These are phyloP conservation scores for Thielaviopsis ethacetica DNA, from an alignment of 2,329 filamentous ascomycete genomes.

Conservation along the genomic window DNA sequence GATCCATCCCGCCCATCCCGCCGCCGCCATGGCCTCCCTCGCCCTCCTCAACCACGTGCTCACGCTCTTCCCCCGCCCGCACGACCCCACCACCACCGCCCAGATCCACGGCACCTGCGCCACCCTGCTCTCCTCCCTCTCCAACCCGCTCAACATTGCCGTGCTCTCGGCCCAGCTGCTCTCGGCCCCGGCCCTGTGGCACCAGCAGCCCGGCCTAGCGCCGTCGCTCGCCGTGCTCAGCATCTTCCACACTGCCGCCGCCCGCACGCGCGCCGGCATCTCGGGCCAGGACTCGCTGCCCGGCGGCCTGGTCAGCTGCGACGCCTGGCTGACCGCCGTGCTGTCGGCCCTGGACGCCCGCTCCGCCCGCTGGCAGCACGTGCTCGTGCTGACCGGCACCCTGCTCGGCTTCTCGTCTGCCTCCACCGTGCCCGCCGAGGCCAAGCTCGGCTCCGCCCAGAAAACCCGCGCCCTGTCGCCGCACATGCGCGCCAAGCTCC, in stretches of 20 bases:
- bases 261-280: constrained; percentile 30
- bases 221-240: constrained; percentile 51
- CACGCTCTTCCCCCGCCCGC: constrained; percentile 38
- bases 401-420: constrained; percentile 46
- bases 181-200: constrained; percentile 56
- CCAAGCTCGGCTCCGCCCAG: background rate
- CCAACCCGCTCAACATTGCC: constrained; percentile 59
- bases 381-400: constrained; percentile 64
- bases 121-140: constrained; percentile 50
- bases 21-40: constrained; percentile 34
- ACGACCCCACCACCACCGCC: constrained; percentile 33
- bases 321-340: constrained; percentile 40
- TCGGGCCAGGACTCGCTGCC: constrained; percentile 16
- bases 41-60: constrained; percentile 47
- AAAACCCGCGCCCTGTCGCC: constrained; percentile 42
- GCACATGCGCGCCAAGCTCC: constrained; percentile 48
- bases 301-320: constrained; percentile 27
- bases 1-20: constrained; percentile 25
- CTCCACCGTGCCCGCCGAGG: background rate
- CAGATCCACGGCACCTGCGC: constrained; percentile 50
- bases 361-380: constrained; percentile 62
- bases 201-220: constrained; percentile 36
- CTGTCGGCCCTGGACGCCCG: constrained; percentile 40
- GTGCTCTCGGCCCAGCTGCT: constrained; percentile 58
- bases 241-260: constrained; percentile 53